A percentile compares a stretch with the other conserved stretches of the same genome.
phyloP scores from a whole-genome alignment of 1,284 basidiomycete genomes.

The Inonotus obliquus region DNA sequence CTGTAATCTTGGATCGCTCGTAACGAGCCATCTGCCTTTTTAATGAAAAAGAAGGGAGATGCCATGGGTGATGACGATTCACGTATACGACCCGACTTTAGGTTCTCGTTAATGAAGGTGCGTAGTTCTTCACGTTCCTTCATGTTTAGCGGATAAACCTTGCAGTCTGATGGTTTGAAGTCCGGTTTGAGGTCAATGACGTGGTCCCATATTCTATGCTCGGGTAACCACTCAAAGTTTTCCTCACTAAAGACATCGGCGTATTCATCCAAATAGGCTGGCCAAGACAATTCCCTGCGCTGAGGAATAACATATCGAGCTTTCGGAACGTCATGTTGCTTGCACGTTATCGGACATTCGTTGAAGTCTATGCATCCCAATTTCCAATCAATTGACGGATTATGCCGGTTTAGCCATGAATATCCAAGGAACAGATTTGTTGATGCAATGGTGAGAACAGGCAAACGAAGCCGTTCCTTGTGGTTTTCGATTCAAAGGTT shows the following conservation, averaged over 20 bases:
- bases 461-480: not conserved
- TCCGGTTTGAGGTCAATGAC: not conserved
- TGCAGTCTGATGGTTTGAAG: not conserved
- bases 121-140: not conserved
- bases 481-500: too few relatives aligned
- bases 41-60: not conserved
- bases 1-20: conserved; percentile 28
- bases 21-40: not conserved
- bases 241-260: not conserved
- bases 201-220: not conserved
- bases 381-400: not conserved
- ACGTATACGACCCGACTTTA: not conserved
- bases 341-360: not conserved
- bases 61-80: not conserved
- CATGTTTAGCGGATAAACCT: not conserved
- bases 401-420: not conserved
- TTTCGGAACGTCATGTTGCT: not conserved
- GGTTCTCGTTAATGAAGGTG: not conserved
- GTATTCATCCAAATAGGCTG: not conserved
- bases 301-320: not conserved
- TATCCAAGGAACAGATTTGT: not conserved
- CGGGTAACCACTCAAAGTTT: not conserved
- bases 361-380: not conserved
- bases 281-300: not conserved
- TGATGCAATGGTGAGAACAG: not conserved